phyloP scores from a whole-genome alignment of 345 rosid genomes.

The Gossypium sturtianum region DNA sequence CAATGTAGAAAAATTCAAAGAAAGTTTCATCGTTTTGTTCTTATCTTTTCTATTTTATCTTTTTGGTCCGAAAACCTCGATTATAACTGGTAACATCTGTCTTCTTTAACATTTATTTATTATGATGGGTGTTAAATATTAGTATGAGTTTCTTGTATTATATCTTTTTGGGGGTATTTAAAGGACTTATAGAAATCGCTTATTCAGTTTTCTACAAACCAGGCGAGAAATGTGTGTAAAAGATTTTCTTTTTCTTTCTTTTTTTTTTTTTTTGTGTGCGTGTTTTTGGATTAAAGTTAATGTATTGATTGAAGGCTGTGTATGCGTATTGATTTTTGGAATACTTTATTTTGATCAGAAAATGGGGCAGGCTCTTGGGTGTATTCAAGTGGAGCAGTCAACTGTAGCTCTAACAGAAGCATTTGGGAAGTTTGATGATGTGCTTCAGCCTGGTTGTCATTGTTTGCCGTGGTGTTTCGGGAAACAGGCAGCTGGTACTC shows the following conservation, averaged over 20 bases:
- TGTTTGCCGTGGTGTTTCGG: constrained; percentile 82
- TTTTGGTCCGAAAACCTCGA: not conserved
- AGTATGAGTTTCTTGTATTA: not conserved
- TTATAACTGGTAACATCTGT: not conserved
- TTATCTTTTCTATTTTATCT: not conserved
- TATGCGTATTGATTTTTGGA: not conserved
- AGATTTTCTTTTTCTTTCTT: not conserved
- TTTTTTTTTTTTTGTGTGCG: not conserved
- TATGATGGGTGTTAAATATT: not conserved
- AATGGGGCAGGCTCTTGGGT: constrained; percentile 37
- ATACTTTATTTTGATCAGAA: constrained; percentile 5
- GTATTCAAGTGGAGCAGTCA: constrained; percentile 72
- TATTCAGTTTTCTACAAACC: not conserved
- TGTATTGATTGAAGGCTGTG: constrained; percentile 6
- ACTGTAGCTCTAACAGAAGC: constrained; percentile 63
- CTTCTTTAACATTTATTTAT: not conserved
- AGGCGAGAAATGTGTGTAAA: not conserved
- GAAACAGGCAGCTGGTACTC: constrained; percentile 60
- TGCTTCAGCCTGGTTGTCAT: constrained; percentile 77
- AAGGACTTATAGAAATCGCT: not conserved
- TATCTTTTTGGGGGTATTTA: not conserved
- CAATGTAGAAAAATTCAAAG: not conserved
- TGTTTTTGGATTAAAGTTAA: not conserved
- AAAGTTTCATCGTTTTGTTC: not conserved
- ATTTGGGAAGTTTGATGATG: constrained; percentile 68